These are phyloP conservation scores for Magnaporthales sp. DNA, from an alignment of 2,329 filamentous ascomycete genomes.

Conservation along the genomic window DNA sequence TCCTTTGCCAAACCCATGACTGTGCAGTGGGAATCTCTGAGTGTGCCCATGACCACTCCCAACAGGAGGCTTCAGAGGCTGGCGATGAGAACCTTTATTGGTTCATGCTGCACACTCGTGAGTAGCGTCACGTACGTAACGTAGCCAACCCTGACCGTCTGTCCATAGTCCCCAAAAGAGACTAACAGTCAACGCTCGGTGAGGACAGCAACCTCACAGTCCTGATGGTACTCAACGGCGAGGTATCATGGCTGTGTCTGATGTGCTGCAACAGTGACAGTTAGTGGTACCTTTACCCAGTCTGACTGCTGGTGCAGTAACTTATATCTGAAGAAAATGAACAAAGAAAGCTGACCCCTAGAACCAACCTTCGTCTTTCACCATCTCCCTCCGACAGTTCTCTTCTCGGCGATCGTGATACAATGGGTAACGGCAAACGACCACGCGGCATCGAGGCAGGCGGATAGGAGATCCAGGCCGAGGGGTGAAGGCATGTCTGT, in stretches of 20 bases:
- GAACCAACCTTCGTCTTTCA: background rate
- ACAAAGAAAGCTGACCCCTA: too few species aligned
- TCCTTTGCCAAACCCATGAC: background rate
- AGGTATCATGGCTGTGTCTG: background rate
- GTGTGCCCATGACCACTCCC: background rate
- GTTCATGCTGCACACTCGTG: conserved; percentile 45
- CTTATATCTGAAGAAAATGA: background rate
- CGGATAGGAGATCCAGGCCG: background rate
- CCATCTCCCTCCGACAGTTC: background rate
- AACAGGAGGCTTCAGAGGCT: background rate
- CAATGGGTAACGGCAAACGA: background rate
- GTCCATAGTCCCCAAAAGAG: background rate
- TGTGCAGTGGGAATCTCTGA: background rate
- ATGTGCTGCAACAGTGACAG: background rate
- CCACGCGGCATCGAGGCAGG: background rate
- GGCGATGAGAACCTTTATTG: conserved; percentile 43
- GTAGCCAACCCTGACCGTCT: background rate
- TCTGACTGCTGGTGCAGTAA: too few species aligned
- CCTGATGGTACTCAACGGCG: background rate
- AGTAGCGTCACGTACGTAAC: conserved; percentile 28
- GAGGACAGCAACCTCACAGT: background rate
- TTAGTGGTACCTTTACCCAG: background rate
- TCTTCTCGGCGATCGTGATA: background rate
- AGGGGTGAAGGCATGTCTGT: background rate
- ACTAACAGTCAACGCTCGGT: background rate